Evolutionary conservation across 495 filamentous ascomycete species (phyloP).

Genomic region (Aspergillus incahuasiensis): DNA sequence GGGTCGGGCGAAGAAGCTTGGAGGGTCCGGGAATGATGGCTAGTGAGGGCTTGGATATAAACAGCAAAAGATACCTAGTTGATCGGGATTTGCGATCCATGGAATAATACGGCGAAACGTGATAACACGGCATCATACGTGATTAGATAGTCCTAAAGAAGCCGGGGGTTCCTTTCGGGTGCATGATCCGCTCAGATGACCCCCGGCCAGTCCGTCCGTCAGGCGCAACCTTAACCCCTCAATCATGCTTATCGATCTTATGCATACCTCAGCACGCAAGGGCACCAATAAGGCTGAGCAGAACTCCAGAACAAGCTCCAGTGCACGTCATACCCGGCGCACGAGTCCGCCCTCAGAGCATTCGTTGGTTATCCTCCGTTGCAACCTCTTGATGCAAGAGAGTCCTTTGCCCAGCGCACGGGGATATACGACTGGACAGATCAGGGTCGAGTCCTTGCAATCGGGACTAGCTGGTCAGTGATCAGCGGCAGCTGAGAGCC

Average conservation of each 20-base stretch:
- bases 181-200: slow-evolving; percentile 1
- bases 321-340: background rate
- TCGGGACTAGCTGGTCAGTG: background rate
- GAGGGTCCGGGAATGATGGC: too few relatives aligned
- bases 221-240: background rate
- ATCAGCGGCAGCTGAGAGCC: background rate
- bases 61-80: too few relatives aligned
- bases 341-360: background rate
- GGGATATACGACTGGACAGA: background rate
- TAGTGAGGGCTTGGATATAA: background rate
- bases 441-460: background rate
- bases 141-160: too few relatives aligned
- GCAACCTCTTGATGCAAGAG: background rate
- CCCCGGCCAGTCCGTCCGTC: background rate
- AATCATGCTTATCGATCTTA: background rate
- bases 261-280: background rate
- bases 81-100: too few relatives aligned
- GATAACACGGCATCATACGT: too few relatives aligned
- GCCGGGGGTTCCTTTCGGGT: too few relatives aligned
- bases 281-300: background rate
- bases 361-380: background rate
- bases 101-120: too few relatives aligned
- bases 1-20: background rate
- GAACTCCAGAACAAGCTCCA: background rate
- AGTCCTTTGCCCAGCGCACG: background rate